Conservation (phyloP, 192 early-diverging fungal species). For the Umbelopsis sp. region DNA sequence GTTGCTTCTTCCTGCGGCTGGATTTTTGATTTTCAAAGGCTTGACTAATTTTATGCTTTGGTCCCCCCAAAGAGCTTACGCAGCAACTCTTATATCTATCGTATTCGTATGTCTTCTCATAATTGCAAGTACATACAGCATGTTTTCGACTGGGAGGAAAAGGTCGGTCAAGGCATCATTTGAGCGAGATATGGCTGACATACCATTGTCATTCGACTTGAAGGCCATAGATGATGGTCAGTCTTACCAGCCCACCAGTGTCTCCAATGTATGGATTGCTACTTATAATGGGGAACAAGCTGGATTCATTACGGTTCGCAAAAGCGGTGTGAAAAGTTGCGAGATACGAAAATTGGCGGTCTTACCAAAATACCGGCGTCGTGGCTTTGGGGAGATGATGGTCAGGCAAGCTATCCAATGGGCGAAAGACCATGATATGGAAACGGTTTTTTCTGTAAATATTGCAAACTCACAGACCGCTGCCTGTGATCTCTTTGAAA, state of each 20-base stretch:
- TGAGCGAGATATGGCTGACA: slow-evolving; percentile 8
- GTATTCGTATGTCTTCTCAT: not conserved
- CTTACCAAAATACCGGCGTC: not conserved
- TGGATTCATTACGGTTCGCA: not conserved
- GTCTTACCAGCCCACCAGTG: not conserved
- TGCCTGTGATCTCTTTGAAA: slow-evolving; percentile 16
- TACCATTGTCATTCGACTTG: not conserved
- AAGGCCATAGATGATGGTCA: not conserved
- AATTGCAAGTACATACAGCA: not conserved
- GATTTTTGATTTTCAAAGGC: not conserved
- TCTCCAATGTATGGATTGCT: slow-evolving; percentile 14
- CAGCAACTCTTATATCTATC: not conserved
- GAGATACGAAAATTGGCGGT: slow-evolving; percentile 6
- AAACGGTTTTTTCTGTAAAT: slow-evolving; percentile 1
- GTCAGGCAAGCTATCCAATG: not conserved
- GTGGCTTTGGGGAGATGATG: slow-evolving; percentile 2
- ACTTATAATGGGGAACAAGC: slow-evolving; percentile 1
- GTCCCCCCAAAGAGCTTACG: not conserved
- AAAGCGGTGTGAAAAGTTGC: not conserved
- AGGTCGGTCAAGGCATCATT: not conserved
- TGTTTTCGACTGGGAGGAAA: slow-evolving; percentile 1
- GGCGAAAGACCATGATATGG: not conserved
- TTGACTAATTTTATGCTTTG: not conserved
- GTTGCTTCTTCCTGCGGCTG: not conserved
- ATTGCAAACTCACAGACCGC: not conserved